phyloP scores from a whole-genome alignment of 2,329 filamentous ascomycete species.

The Dactylonectria macrodidyma region DNA sequence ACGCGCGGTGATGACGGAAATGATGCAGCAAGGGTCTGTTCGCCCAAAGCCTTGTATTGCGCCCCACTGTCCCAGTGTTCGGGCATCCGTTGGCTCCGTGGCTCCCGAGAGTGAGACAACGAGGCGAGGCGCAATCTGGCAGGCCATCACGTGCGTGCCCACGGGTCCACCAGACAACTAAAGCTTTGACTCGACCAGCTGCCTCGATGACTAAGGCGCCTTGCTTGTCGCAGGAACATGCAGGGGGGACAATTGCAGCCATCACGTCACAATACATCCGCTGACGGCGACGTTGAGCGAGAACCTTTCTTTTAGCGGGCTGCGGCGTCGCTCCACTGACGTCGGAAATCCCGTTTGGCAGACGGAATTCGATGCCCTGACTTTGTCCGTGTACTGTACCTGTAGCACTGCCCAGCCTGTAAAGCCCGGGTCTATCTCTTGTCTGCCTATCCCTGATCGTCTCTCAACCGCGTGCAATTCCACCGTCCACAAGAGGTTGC shows the following conservation, averaged over 20 bases:
- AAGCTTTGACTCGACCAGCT: background rate
- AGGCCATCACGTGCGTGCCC: slow-evolving; percentile 22
- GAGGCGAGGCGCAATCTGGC: slow-evolving; percentile 12
- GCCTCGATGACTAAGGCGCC: slow-evolving; percentile 18
- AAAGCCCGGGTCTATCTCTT: background rate
- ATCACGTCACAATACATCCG: slow-evolving; percentile 28
- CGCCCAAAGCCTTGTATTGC: slow-evolving; percentile 29
- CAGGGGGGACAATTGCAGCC: slow-evolving; percentile 1
- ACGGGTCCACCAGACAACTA: slow-evolving; percentile 6
- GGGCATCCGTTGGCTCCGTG: slow-evolving; percentile 29
- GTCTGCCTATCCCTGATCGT: slow-evolving; percentile 1
- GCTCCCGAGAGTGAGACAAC: slow-evolving; percentile 10
- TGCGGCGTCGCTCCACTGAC: background rate
- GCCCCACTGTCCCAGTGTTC: slow-evolving; percentile 29
- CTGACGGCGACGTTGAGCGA: background rate
- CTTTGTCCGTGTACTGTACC: background rate
- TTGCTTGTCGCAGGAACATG: background rate
- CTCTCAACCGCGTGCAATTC: slow-evolving; percentile 23
- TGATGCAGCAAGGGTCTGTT: slow-evolving; percentile 47
- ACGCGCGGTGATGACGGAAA: slow-evolving; percentile 43
- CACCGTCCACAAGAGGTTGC: background rate
- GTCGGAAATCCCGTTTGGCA: background rate
- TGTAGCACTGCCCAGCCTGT: background rate
- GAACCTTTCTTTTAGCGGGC: slow-evolving; percentile 1
- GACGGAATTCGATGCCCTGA: slow-evolving; percentile 1